Evolutionary conservation across 345 rosid genomes (phyloP).

Genomic region (Hypericum perforatum): DNA sequence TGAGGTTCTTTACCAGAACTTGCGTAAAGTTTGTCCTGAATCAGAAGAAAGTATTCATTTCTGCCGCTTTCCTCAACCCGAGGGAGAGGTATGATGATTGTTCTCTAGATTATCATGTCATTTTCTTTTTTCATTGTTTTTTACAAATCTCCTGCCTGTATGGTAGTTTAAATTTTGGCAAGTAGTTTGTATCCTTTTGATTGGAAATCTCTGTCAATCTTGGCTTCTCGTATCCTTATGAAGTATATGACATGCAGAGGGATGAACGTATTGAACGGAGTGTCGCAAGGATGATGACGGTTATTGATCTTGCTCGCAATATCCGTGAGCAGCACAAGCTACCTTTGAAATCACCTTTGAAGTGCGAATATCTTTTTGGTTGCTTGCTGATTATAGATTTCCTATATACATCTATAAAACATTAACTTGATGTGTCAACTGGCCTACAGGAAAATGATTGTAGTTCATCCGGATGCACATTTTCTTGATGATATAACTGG

Average conservation of each 20-base stretch:
- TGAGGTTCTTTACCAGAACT: slow-evolving; percentile 84
- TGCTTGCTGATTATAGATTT: background rate
- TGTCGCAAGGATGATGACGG: slow-evolving; percentile 88
- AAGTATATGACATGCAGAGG: slow-evolving; percentile 30
- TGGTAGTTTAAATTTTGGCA: too few relatives aligned
- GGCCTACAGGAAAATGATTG: slow-evolving; percentile 68
- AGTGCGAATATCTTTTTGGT: slow-evolving; percentile 30
- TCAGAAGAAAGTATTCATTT: slow-evolving; percentile 85
- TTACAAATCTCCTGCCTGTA: too few relatives aligned
- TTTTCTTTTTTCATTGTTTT: too few relatives aligned
- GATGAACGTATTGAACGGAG: slow-evolving; percentile 85
- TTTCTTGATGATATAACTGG: slow-evolving; percentile 93
- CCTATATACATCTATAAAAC: background rate
- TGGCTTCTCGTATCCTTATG: background rate
- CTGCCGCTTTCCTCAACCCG: slow-evolving; percentile 69
- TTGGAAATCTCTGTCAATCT: too few relatives aligned
- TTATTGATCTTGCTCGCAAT: slow-evolving; percentile 92
- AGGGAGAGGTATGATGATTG: slow-evolving; percentile 52
- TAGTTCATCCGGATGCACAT: slow-evolving; percentile 82
- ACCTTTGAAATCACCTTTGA: slow-evolving; percentile 88
- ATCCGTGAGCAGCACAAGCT: slow-evolving; percentile 88
- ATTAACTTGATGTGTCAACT: background rate
- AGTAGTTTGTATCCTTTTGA: too few relatives aligned
- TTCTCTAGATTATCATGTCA: too few relatives aligned
- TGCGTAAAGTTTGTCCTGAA: slow-evolving; percentile 62